Percentiles rank a stretch among this genome's conserved stretches.
These are phyloP conservation scores for Prosopis cineraria DNA, from an alignment of 306 rosid species.

Conservation along the genomic window DNA sequence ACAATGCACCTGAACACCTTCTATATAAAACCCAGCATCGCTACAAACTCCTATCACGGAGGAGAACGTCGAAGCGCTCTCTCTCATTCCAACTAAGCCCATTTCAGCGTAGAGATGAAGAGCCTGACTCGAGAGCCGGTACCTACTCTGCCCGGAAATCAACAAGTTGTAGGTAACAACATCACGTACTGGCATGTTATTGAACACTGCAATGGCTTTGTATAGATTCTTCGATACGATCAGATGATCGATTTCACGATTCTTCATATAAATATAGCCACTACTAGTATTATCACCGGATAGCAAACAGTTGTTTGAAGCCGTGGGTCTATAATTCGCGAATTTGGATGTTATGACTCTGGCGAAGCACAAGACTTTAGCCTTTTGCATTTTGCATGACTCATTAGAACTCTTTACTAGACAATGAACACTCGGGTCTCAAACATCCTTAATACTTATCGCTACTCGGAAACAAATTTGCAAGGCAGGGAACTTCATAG, in stretches of 20 bases:
- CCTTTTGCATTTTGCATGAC: conserved; percentile 23
- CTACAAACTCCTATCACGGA: conserved; percentile 57
- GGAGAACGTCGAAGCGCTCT: conserved; percentile 59
- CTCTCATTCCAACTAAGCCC: conserved; percentile 57
- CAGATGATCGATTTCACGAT: conserved; percentile 47
- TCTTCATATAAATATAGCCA: conserved; percentile 48
- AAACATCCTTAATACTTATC: neutral
- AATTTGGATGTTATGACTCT: conserved; percentile 33
- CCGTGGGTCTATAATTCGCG: neutral
- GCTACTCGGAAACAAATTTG: neutral
- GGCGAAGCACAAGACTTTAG: conserved; percentile 23
- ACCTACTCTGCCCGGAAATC: conserved; percentile 53
- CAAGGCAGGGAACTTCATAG: neutral
- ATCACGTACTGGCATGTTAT: conserved; percentile 57
- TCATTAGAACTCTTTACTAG: neutral
- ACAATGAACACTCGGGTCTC: neutral
- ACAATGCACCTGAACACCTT: conserved; percentile 78
- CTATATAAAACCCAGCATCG: conserved; percentile 42
- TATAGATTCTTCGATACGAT: conserved; percentile 47
- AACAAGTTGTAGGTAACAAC: conserved; percentile 73
- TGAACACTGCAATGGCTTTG: conserved; percentile 56
- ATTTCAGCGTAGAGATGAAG: conserved; percentile 60
- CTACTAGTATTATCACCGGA: conserved; percentile 7
- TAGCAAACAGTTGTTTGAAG: conserved; percentile 28
- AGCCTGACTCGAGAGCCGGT: conserved; percentile 45